Percentiles rank a stretch among this genome's conserved stretches.
Evolutionary conservation across 2,329 filamentous ascomycete genomes (phyloP).

Genomic region (Alternaria viburni): DNA sequence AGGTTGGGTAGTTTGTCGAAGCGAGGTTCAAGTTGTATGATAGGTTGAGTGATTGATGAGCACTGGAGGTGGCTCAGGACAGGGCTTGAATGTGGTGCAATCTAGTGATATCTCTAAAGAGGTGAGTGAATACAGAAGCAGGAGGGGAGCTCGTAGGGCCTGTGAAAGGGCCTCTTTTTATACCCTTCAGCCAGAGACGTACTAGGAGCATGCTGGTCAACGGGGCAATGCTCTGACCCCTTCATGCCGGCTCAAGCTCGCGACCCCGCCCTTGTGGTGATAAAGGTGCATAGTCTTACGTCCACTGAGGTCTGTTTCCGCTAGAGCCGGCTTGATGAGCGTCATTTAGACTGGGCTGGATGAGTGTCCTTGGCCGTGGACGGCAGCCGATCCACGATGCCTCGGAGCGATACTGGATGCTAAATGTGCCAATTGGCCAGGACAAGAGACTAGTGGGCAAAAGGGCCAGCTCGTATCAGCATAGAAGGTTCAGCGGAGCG

Average conservation of each 20-base stretch:
- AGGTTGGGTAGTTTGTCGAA: conserved; percentile 5
- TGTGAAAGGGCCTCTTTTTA: conserved; percentile 45
- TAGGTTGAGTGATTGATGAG: background rate
- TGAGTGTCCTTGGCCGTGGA: conserved; percentile 35
- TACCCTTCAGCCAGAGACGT: conserved; percentile 33
- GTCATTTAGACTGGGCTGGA: conserved; percentile 45
- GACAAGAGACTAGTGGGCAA: conserved; percentile 32
- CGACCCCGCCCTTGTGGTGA: conserved; percentile 49
- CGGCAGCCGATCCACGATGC: conserved; percentile 45
- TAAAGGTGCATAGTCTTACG: conserved; percentile 49
- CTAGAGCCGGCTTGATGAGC: conserved; percentile 43
- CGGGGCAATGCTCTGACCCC: conserved; percentile 44
- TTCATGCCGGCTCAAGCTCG: conserved; percentile 40
- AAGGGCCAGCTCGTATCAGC: conserved; percentile 39
- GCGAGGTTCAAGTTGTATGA: background rate
- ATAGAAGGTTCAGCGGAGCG: conserved; percentile 34
- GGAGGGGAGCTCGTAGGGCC: conserved; percentile 24
- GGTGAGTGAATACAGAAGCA: conserved; percentile 35
- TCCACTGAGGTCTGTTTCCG: conserved; percentile 46
- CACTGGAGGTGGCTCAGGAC: conserved; percentile 8
- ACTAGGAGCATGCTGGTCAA: conserved; percentile 32
- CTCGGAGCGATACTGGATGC: conserved; percentile 33
- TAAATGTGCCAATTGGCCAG: conserved; percentile 40
- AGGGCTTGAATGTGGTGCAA: conserved; percentile 17
- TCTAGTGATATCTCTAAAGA: conserved; percentile 19